A percentile compares a stretch with the other conserved stretches of the same genome.
phyloP scores from a whole-genome alignment of 2,329 filamentous ascomycete species.

The Sphaceloma murrayae region DNA sequence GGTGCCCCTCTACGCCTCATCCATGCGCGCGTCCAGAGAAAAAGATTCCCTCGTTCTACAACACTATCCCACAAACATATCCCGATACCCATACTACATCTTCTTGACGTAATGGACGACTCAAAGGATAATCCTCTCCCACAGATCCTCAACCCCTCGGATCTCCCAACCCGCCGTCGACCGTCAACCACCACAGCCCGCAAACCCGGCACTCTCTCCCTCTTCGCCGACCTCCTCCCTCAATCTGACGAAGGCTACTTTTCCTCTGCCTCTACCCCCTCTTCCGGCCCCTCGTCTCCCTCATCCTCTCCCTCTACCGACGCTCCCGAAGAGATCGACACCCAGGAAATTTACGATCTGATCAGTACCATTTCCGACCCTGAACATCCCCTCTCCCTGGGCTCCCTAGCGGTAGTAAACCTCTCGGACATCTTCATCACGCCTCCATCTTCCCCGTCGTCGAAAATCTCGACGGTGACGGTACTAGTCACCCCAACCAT shows the following conservation, averaged over 20 bases:
- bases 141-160: slow-evolving; percentile 76
- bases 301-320: slow-evolving; percentile 35
- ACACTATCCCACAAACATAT: neutral
- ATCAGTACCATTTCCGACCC: slow-evolving; percentile 93
- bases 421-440: slow-evolving; percentile 83
- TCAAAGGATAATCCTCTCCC: slow-evolving; percentile 73
- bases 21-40: no score
- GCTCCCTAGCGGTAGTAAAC: slow-evolving; percentile 88
- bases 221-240: slow-evolving; percentile 47
- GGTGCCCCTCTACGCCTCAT: neutral
- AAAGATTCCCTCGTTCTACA: no score
- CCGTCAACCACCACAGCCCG: slow-evolving; percentile 31
- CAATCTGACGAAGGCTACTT: slow-evolving; percentile 36
- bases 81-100: neutral
- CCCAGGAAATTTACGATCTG: slow-evolving; percentile 95
- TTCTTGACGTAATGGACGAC: slow-evolving; percentile 27
- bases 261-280: slow-evolving; percentile 34
- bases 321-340: slow-evolving; percentile 67
- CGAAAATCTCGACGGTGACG: slow-evolving; percentile 64
- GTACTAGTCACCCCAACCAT: slow-evolving; percentile 94
- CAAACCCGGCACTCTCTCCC: slow-evolving; percentile 26
- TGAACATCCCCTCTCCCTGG: slow-evolving; percentile 88
- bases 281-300: slow-evolving; percentile 20
- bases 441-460: slow-evolving; percentile 54
- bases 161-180: slow-evolving; percentile 71